A percentile compares a stretch with the other conserved stretches of the same genome.
phyloP scores from a whole-genome alignment of 306 rosid species.

The Quercus alba region DNA sequence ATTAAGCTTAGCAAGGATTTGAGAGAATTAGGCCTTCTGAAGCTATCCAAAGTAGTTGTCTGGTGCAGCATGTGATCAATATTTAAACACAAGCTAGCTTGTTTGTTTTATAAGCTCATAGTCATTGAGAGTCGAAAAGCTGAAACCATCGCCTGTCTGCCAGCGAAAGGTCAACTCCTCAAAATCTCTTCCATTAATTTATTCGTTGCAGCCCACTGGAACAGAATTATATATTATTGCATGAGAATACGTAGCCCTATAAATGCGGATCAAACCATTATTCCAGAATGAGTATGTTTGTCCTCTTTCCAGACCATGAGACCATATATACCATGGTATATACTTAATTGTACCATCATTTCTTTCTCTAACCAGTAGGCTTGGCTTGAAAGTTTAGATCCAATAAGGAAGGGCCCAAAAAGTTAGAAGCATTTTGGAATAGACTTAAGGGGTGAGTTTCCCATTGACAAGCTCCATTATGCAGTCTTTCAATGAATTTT shows the following conservation, averaged over 20 bases:
- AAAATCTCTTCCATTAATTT: background rate
- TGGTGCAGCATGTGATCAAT: background rate
- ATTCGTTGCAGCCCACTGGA: background rate
- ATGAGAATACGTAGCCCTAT: background rate
- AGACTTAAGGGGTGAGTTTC: too few relatives aligned
- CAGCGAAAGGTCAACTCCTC: background rate
- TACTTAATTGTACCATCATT: background rate
- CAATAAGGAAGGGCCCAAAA: background rate
- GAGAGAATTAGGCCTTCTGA: background rate
- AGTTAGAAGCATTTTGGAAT: too few relatives aligned
- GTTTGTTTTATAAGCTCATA: background rate
- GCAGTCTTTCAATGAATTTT: too few relatives aligned
- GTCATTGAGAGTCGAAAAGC: background rate
- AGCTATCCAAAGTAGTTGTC: background rate
- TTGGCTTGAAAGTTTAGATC: background rate
- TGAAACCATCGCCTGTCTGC: background rate
- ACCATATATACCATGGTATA: background rate
- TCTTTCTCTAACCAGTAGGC: background rate
- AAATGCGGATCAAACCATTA: slow-evolving; percentile 6
- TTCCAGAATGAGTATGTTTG: slow-evolving; percentile 9
- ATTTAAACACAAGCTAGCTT: background rate
- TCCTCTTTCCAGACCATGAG: background rate
- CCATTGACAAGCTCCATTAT: too few relatives aligned
- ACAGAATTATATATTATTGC: background rate
- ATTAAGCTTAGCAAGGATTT: background rate